Base-by-base conservation (phyloP, 495 filamentous ascomycete species). In the Aspergillus carlsbadensis region DNA sequence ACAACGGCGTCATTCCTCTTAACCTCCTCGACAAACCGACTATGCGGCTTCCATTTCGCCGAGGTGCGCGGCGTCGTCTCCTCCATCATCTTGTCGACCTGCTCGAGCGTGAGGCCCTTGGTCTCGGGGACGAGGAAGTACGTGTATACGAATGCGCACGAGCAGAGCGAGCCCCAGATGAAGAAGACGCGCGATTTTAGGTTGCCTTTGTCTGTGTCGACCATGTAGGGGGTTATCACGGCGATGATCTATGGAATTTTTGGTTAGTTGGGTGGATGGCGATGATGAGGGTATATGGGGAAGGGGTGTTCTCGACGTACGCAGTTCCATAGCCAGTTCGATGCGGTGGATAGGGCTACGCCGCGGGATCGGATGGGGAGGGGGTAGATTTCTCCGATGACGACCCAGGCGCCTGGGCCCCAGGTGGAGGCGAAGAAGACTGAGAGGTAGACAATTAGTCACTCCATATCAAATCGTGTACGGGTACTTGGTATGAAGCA, bases 31-130 rank as follows among this genome's bases (percentile, higher is more conserved):
- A 86, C 85, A 60, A 88, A 92, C 52, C 89, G 93, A 53, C 76
- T 75, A 65, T 84, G 82, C 10, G 89, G 89, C 69, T 80, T 81
- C 90, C 91, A 94, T 63, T 78, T 80, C 69, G 80, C 70, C 14
- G 88, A 91, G 21, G 84, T 88, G 14, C 87, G 80, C 10, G 91
- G 87, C 8, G 81, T 89, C 20, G 82, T 84, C 81, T 94, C 90
- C 74, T 91, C 90, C 78, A 95, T 82, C 90, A 93, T 92, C 73
- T 84, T 82, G 76, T 94, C 90, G 64, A 95, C 87, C 69, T 95
- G 89, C 76, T 95, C 90, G 40, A 94, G 87, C n/a, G 88, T 86
- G 17, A 95, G 79, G 56, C 89, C 90, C 83, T 92, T 93, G 69
- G 90, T 92, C 80, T 92, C 90, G 47, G 87, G 87, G 41, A 94